Evolutionary conservation across 805 yeast species (phyloP).

Genomic region (Torulaspora microellipsoides): DNA sequence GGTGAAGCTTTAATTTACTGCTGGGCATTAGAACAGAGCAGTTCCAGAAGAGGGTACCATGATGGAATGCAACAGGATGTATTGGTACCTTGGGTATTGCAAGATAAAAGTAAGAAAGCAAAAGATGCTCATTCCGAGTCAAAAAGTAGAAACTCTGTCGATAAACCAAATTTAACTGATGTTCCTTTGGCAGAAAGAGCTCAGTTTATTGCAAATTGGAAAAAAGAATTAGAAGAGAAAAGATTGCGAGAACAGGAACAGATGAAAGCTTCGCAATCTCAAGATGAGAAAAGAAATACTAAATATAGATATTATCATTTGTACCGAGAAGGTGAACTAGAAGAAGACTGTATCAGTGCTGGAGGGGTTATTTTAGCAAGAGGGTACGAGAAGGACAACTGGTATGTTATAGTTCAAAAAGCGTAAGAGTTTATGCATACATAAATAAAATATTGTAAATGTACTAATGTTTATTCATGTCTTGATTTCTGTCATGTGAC

Average conservation of each 20-base stretch:
- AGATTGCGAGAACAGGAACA: conserved; percentile 18
- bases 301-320: conserved; percentile 86
- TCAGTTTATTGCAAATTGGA: conserved; percentile 24
- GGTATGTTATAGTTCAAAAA: conserved; percentile 68
- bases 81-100: conserved; percentile 91
- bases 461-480: no score
- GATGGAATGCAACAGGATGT: conserved; percentile 92
- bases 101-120: conserved; percentile 41
- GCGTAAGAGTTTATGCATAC: no score
- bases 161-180: conserved; percentile 21
- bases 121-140: conserved; percentile 17
- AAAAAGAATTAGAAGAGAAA: conserved; percentile 24
- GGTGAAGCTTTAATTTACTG: conserved; percentile 83
- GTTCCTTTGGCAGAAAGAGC: conserved; percentile 31
- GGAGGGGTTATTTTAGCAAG: conserved; percentile 62
- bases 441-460: no score
- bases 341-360: conserved; percentile 61
- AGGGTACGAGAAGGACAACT: conserved; percentile 92
- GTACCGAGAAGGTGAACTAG: conserved; percentile 79
- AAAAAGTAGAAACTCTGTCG: conserved; percentile 3
- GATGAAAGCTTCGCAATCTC: conserved; percentile 16
- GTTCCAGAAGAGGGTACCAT: conserved; percentile 83
- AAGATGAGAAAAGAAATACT: conserved; percentile 40
- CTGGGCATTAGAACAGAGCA: conserved; percentile 94
- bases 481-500: no score